Evolutionary conservation across 1,284 basidiomycete species (phyloP).

Genomic region (Melampsora americana): DNA sequence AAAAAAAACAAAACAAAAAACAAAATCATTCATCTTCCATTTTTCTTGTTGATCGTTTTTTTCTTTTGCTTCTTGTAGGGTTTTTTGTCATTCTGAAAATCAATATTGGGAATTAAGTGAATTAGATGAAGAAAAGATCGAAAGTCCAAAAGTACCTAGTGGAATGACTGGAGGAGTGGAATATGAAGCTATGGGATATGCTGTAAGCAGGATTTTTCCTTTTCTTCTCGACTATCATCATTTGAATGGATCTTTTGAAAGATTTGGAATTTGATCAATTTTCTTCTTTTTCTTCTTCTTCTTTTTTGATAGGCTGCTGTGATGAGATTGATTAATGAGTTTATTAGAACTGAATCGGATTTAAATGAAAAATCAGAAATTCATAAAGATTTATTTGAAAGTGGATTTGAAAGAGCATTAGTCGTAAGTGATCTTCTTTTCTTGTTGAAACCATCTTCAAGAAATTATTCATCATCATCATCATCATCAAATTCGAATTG

Average conservation of each 20-base stretch:
- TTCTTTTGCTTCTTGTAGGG: slow-evolving; percentile 56
- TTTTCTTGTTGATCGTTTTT: neutral
- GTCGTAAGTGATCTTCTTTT: slow-evolving; percentile 59
- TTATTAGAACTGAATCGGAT: slow-evolving; percentile 67
- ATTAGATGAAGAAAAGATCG: slow-evolving; percentile 75
- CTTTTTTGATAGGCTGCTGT: slow-evolving; percentile 67
- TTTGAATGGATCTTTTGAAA: too few relatives aligned
- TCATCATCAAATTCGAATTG: too few relatives aligned
- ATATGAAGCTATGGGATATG: slow-evolving; percentile 92
- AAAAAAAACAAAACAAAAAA: too few relatives aligned
- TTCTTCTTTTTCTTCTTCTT: neutral
- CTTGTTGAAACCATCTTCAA: slow-evolving; percentile 48
- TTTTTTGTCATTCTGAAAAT: slow-evolving; percentile 94
- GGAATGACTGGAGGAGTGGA: slow-evolving; percentile 99
- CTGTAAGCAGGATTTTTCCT: too few relatives aligned
- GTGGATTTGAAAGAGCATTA: slow-evolving; percentile 77
- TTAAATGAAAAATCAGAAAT: slow-evolving; percentile 69
- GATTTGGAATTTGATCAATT: too few relatives aligned
- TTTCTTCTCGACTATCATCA: too few relatives aligned
- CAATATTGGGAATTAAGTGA: slow-evolving; percentile 78
- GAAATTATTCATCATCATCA: too few relatives aligned
- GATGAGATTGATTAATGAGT: slow-evolving; percentile 74
- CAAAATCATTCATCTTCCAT: slow-evolving; percentile 76
- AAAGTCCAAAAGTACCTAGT: slow-evolving; percentile 87
- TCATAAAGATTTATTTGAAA: slow-evolving; percentile 78